These are phyloP conservation scores for Marasmius fiardii DNA, from an alignment of 1,284 basidiomycete genomes.

Conservation along the genomic window DNA sequence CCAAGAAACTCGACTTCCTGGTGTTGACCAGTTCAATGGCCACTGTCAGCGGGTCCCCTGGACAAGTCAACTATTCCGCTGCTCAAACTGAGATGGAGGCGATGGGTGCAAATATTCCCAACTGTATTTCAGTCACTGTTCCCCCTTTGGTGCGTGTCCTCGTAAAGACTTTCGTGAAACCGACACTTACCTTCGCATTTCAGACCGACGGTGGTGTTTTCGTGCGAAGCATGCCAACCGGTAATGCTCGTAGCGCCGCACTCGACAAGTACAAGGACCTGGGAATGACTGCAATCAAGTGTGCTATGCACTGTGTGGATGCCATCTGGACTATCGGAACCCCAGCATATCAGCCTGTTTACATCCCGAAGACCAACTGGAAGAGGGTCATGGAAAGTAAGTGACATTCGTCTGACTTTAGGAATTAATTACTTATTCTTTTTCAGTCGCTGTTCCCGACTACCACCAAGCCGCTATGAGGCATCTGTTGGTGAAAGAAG, in stretches of 20 bases:
- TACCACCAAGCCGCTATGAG: neutral
- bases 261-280: constrained; percentile 3
- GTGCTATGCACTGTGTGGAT: neutral
- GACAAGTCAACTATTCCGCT: neutral
- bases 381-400: neutral
- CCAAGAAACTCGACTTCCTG: constrained; percentile 3
- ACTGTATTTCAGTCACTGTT: neutral
- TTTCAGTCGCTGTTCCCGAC: constrained; percentile 1
- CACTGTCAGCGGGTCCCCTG: constrained; percentile 1
- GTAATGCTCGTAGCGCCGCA: neutral
- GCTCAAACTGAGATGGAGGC: constrained; percentile 4
- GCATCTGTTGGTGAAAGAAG: constrained; percentile 4
- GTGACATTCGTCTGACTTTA: neutral
- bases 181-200: neutral
- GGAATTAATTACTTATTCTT: neutral
- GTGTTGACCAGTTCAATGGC: constrained; percentile 3
- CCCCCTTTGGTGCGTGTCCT: neutral
- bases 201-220: constrained; percentile 2
- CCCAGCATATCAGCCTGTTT: neutral
- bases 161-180: neutral
- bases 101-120: neutral
- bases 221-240: constrained; percentile 2
- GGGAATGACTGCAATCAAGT: neutral
- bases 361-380: constrained; percentile 1
- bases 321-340: neutral